Base-by-base conservation (phyloP, 1,284 basidiomycete genomes). In the Trametes versicolor region DNA sequence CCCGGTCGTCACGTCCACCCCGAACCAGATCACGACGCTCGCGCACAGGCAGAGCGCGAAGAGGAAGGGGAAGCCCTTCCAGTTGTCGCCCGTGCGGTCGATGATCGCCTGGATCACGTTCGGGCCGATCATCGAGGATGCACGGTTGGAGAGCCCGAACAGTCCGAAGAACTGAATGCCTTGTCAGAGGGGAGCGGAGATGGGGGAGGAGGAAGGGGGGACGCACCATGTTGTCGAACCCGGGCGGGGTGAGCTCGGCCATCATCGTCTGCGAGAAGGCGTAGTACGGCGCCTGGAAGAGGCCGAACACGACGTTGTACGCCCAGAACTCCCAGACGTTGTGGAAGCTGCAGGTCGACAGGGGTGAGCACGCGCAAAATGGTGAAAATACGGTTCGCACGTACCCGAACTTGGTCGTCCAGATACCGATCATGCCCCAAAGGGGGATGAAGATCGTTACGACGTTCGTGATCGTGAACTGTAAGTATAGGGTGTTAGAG, bases 341-440 rank as follows among this genome's bases (percentile, higher is more conserved):
- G 75, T 94, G 93, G 76, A 93, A 94, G 0, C 90, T 90, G 57
- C 27, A 29, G 4, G 8, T n/a, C 6, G 15, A 13, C 7, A 2
- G 19, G 54, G 61, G 50, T 36, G 34, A 34, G 23, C 72, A 61
- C 53, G 64, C 29, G 62, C 64, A 51, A 67, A 60, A 32, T 0
- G 5, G 15, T 6, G n/a, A n/a, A n/a, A 1, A 4, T 43, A 67
- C 3, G 39, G 9, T 19, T 54, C 39, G 21, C 13, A 43, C 81
- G 21, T 63, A 89, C 85, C 94, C 94, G 58, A 96, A 78, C 60
- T 83, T 88, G 9, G 79, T 71, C 0, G 93, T 95, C 87, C 92
- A 95, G 64, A 95, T 89, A 1, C 94, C 94, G 55, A 95, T 83
- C 87, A 94, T 91, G 21, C 94, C 94, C 94, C 94, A 96, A 1